Base-by-base conservation (phyloP, 2,329 filamentous ascomycete species). In the Colletotrichum brevisporum region DNA sequence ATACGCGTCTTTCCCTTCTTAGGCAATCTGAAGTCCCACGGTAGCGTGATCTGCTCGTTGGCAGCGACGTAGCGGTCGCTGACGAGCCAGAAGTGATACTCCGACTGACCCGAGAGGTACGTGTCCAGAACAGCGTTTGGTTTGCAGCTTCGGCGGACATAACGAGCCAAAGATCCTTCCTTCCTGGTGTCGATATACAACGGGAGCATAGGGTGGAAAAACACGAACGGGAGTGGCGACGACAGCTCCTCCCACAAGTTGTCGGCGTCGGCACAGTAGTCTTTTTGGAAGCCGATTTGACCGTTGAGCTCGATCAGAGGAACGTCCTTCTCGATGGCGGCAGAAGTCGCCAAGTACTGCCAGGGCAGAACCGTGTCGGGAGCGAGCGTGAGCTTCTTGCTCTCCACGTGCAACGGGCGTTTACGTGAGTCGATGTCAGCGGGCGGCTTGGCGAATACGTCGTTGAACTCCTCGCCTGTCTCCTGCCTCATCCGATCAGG, bases 81-180 rank as follows among this genome's bases (percentile, higher is more conserved):
- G 68, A 97, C 90, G 71, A 98, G 91, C 88, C 95, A 98, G 79
- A 98, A 97, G 77, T 96, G 94, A 76, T 95, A 97, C 72, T 95
- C 91, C 1, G 90, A 91, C 4, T 88, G 87, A 54, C 90, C 91
- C 2, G 93, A 93, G 55, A 98, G 88, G 73, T 94, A 93, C 0
- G 95, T 97, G 77, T 96, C 95, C 74, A 98, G 85, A 39, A 89
- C 87, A n/a, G 96, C 90, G 76, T 98, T 99, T 1, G 96, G 94
- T 70, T 89, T 90, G 82, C 96, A 99, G 75, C 96, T 98, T 73
- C 95, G 90, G 65, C 96, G 90, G n/a, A 97, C 90, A 77, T 96
- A 98, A 52, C 96, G 92, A 66, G 96, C 90, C 43, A 90, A 84
- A 5, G 94, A 97, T 24, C 95, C 96, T 82, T 97, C 94, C 77